phyloP scores from a whole-genome alignment of 257 asterid genomes.

The Capsicum rhomboideum region DNA sequence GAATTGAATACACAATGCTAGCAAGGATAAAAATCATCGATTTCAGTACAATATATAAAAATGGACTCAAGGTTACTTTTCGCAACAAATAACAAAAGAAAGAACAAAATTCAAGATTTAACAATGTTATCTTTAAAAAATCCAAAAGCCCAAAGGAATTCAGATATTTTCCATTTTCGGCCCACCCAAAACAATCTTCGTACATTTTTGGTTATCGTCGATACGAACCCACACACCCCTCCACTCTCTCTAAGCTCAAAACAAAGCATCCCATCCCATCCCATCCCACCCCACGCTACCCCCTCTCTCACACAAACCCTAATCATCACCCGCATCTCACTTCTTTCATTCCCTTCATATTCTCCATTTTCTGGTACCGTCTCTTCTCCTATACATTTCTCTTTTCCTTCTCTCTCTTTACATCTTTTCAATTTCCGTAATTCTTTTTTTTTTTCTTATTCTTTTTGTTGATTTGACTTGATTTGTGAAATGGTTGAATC shows the following conservation, averaged over 20 bases:
- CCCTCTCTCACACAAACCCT: slow-evolving; percentile 18
- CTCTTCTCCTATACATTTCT: neutral
- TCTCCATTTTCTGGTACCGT: neutral
- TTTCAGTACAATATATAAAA: too few relatives aligned
- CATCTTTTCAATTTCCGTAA: neutral
- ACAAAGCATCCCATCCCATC: too few relatives aligned
- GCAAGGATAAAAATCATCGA: too few relatives aligned
- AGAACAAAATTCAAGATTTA: too few relatives aligned
- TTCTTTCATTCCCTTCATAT: slow-evolving; percentile 9
- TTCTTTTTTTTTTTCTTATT: neutral
- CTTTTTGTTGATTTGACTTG: neutral
- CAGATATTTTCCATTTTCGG: neutral
- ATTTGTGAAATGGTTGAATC: slow-evolving; percentile 12
- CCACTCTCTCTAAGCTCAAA: neutral
- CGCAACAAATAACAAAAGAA: too few relatives aligned
- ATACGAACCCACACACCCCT: neutral
- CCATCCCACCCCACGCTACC: too few relatives aligned
- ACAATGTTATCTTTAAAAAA: too few relatives aligned
- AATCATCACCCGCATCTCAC: slow-evolving; percentile 6
- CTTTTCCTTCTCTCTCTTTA: neutral
- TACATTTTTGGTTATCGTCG: neutral
- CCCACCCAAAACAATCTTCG: neutral
- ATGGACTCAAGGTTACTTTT: too few relatives aligned
- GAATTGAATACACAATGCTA: too few relatives aligned
- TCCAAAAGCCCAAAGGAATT: neutral